These are phyloP conservation scores for Chrysoporthe deuterocubensis DNA, from an alignment of 2,329 filamentous ascomycete genomes.

Conservation along the genomic window DNA sequence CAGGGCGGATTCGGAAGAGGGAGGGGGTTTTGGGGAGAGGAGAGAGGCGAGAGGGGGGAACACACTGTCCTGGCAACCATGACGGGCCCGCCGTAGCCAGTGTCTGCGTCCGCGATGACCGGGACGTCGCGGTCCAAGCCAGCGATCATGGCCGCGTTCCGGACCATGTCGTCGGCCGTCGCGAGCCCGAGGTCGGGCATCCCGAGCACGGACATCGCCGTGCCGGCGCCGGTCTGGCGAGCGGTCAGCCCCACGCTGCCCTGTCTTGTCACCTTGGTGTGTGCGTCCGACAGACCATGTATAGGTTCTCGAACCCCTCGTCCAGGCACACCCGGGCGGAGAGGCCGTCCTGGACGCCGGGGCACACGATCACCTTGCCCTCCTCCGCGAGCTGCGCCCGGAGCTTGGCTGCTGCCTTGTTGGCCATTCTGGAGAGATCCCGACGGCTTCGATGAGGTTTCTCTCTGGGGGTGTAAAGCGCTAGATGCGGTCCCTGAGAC, in stretches of 20 bases:
- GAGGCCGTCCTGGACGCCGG: slow-evolving; percentile 71
- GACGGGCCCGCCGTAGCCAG: slow-evolving; percentile 57
- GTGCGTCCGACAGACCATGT: slow-evolving; percentile 57
- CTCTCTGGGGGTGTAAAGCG: too few species aligned
- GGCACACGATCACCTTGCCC: slow-evolving; percentile 57
- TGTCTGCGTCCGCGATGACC: slow-evolving; percentile 61
- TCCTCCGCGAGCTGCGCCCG: slow-evolving; percentile 45
- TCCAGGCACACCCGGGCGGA: slow-evolving; percentile 65
- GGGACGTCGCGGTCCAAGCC: slow-evolving; percentile 58
- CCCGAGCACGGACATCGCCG: slow-evolving; percentile 61
- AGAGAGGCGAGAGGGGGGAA: too few species aligned
- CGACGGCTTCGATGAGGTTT: too few species aligned
- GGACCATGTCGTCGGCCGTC: slow-evolving; percentile 65
- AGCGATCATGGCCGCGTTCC: slow-evolving; percentile 68
- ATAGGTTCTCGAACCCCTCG: slow-evolving; percentile 66
- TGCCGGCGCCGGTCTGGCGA: slow-evolving; percentile 63
- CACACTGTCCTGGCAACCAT: slow-evolving; percentile 54
- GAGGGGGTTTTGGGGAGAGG: too few species aligned
- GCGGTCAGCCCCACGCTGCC: background rate
- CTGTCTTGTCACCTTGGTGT: background rate
- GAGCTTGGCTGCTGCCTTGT: slow-evolving; percentile 40
- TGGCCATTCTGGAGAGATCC: slow-evolving; percentile 31
- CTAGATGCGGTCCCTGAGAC: too few species aligned
- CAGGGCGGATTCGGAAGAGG: background rate
- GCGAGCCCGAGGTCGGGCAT: slow-evolving; percentile 65